A percentile compares a stretch with the other conserved stretches of the same genome.
Conservation (phyloP, 192 early-diverging fungal genomes). For the Gamsiella multidivaricata region DNA sequence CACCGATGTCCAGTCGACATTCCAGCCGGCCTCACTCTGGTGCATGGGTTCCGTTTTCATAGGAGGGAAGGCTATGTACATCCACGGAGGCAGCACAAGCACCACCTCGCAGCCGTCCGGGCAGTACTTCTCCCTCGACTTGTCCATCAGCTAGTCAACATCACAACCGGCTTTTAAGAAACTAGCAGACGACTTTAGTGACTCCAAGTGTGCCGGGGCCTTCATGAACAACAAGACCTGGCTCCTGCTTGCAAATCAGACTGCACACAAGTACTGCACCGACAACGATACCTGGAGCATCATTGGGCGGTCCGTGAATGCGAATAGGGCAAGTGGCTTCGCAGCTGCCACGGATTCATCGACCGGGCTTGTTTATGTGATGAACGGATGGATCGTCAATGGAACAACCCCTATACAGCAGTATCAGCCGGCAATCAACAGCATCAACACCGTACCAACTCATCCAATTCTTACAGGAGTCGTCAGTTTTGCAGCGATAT, state of each 20-base stretch:
- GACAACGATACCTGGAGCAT: background rate
- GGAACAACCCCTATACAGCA: background rate
- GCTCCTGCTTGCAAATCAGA: slow-evolving; percentile 8
- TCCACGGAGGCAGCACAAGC: slow-evolving; percentile 7
- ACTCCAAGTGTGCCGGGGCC: background rate
- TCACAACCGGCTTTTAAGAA: background rate
- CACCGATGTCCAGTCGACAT: slow-evolving; percentile 2
- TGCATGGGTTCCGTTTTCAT: background rate
- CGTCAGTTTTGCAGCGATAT: background rate
- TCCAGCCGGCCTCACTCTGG: slow-evolving; percentile 1
- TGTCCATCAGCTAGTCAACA: slow-evolving; percentile 8
- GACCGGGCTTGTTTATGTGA: slow-evolving; percentile 10
- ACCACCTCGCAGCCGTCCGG: background rate
- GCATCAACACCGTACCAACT: background rate
- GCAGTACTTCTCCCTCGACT: slow-evolving; percentile 20
- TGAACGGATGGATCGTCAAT: slow-evolving; percentile 2
- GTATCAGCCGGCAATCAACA: slow-evolving; percentile 1
- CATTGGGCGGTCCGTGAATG: background rate
- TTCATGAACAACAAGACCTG: slow-evolving; percentile 2
- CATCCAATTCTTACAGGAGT: background rate
- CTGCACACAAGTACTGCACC: background rate
- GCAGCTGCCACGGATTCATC: slow-evolving; percentile 1
- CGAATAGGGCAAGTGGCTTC: background rate
- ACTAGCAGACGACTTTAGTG: background rate
- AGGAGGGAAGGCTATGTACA: slow-evolving; percentile 5